These are phyloP conservation scores for Apophysomyces sp. DNA, from an alignment of 371 early-diverging fungal species.

Conservation along the genomic window DNA sequence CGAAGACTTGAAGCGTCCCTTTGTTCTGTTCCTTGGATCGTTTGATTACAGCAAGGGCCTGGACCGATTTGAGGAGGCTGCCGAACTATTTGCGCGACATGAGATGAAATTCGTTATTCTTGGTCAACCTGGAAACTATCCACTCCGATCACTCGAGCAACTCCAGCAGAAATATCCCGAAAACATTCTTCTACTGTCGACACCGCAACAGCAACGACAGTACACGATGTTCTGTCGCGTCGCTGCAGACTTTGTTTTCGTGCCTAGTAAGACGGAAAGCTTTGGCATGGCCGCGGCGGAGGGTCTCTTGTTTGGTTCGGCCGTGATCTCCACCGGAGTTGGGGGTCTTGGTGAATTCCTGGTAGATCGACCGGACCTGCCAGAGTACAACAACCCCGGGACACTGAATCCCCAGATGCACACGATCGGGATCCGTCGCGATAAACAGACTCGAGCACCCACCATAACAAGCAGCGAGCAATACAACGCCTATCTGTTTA, in stretches of 20 bases:
- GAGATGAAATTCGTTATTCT: conserved; percentile 58
- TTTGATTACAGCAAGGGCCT: conserved; percentile 56
- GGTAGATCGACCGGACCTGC: conserved; percentile 44
- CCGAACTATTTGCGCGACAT: conserved; percentile 35
- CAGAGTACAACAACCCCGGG: background rate
- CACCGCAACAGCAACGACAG: conserved; percentile 47
- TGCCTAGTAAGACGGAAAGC: conserved; percentile 53
- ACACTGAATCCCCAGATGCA: conserved; percentile 2
- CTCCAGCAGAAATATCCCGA: conserved; percentile 46
- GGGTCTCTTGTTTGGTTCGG: conserved; percentile 61
- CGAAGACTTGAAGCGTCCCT: conserved; percentile 49
- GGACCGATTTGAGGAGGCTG: conserved; percentile 46
- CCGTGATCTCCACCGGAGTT: conserved; percentile 57
- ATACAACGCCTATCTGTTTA: conserved; percentile 24
- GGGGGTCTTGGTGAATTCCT: conserved; percentile 58
- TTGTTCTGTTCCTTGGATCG: conserved; percentile 56
- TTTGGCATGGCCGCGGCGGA: conserved; percentile 57
- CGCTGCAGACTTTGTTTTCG: conserved; percentile 64
- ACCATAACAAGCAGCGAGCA: conserved; percentile 6
- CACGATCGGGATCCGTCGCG: background rate
- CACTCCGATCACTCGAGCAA: conserved; percentile 38
- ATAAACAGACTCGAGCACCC: conserved; percentile 1
- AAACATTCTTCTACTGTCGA: conserved; percentile 46
- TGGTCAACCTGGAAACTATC: conserved; percentile 56
- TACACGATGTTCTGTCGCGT: conserved; percentile 55